Evolutionary conservation across 331 rosid species (phyloP).

Genomic region (Saraca asoca): DNA sequence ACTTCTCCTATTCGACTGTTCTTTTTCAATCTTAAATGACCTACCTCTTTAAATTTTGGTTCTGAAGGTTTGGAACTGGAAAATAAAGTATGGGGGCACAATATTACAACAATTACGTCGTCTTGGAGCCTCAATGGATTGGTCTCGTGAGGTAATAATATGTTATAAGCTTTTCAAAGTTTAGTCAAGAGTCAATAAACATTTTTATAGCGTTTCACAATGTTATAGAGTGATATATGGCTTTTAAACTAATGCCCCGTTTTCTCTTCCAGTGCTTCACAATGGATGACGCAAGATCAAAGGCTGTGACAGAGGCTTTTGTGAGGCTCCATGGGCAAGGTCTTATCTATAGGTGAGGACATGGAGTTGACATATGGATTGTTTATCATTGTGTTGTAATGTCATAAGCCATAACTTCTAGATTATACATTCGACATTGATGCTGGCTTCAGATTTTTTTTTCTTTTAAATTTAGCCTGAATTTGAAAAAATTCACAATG

Average conservation of each 20-base stretch:
- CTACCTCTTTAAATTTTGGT: constrained; percentile 16
- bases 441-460: not conserved
- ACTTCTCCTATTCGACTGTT: constrained; percentile 14
- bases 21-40: not conserved
- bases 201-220: constrained; percentile 13
- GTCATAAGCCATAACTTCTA: constrained; percentile 24
- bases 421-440: not conserved
- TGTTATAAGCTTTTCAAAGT: constrained; percentile 1
- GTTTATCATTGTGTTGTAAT: constrained; percentile 11
- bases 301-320: constrained; percentile 89
- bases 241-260: constrained; percentile 1
- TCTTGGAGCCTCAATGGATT: constrained; percentile 92
- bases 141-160: constrained; percentile 89
- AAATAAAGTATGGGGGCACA: constrained; percentile 75
- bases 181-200: constrained; percentile 6
- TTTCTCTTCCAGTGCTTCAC: constrained; percentile 74
- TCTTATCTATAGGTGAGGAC: constrained; percentile 84
- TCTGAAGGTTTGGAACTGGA: constrained; percentile 94
- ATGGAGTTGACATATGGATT: constrained; percentile 25
- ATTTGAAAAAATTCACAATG: not conserved
- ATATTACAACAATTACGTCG: constrained; percentile 80
- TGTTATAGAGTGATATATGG: constrained; percentile 1
- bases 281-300: constrained; percentile 86
- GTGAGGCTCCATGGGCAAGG: constrained; percentile 70
- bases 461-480: not conserved